Percentiles rank a stretch among this genome's conserved stretches.
Conservation (phyloP, 345 rosid genomes). For the Ceriops zippeliana region DNA sequence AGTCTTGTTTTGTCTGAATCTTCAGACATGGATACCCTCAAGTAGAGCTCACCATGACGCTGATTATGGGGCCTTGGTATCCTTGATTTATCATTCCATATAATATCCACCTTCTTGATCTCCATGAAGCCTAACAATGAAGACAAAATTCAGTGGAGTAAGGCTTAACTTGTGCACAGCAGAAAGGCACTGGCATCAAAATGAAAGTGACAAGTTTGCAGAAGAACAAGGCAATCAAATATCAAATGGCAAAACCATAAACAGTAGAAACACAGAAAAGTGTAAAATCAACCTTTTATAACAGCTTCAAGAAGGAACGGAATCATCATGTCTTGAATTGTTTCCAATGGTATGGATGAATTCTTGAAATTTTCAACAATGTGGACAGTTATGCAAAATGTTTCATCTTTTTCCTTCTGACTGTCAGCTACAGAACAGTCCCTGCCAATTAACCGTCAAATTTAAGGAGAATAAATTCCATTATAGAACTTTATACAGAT, state of each 20-base stretch:
- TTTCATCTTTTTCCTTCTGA: constrained; percentile 37
- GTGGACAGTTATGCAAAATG: constrained; percentile 51
- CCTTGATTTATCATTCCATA: constrained; percentile 64
- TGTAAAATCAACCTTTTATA: constrained; percentile 45
- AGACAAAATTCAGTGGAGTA: constrained; percentile 15
- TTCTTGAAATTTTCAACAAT: constrained; percentile 39
- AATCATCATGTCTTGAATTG: constrained; percentile 42
- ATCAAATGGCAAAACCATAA: constrained; percentile 3
- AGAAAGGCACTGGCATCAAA: not conserved
- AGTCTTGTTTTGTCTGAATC: constrained; percentile 37
- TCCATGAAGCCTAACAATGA: constrained; percentile 55
- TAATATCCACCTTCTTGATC: constrained; percentile 70
- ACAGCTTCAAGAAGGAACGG: constrained; percentile 63
- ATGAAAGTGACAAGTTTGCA: not conserved
- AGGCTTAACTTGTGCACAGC: not conserved
- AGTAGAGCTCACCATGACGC: constrained; percentile 62
- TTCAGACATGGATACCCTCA: constrained; percentile 64
- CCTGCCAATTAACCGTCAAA: constrained; percentile 25
- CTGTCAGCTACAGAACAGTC: constrained; percentile 34
- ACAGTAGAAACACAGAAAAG: not conserved
- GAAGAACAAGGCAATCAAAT: not conserved
- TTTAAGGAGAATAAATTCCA: constrained; percentile 3
- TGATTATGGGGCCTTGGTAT: constrained; percentile 25
- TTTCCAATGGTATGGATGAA: constrained; percentile 31
- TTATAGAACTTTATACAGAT: not conserved